A percentile compares a stretch with the other conserved stretches of the same genome.
Conservation (phyloP, 2,329 filamentous ascomycete species). For the Pseudogymnoascus sp. region DNA sequence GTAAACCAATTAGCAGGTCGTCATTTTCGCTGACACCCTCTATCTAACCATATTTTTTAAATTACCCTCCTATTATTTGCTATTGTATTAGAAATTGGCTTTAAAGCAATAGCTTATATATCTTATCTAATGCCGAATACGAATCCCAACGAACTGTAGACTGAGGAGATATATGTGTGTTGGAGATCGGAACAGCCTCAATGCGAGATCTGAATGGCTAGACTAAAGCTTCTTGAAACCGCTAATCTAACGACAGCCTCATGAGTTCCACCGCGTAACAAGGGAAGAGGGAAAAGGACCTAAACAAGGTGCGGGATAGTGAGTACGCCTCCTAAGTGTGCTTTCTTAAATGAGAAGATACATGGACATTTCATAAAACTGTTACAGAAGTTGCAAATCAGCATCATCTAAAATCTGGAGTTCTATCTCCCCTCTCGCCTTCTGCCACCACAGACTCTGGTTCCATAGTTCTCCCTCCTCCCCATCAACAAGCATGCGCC, state of each 20-base stretch:
- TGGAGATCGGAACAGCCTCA: too few relatives aligned
- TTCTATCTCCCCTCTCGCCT: background rate
- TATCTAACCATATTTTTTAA: background rate
- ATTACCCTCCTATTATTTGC: background rate
- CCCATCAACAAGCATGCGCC: slow-evolving; percentile 20
- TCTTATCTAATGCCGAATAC: background rate
- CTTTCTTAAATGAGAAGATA: background rate
- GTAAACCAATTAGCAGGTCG: background rate
- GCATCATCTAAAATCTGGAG: background rate
- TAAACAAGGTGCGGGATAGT: too few relatives aligned
- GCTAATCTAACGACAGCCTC: too few relatives aligned
- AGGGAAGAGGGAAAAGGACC: too few relatives aligned
- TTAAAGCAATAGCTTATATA: background rate
- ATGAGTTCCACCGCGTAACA: too few relatives aligned
- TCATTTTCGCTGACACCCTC: background rate
- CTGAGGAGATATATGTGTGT: too few relatives aligned
- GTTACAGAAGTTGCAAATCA: background rate
- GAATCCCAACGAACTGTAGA: background rate
- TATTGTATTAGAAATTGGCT: background rate
- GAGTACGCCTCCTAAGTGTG: background rate
- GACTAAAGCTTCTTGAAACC: too few relatives aligned
- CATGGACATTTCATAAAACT: background rate
- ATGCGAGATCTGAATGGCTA: too few relatives aligned
- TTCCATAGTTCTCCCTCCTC: slow-evolving; percentile 23
- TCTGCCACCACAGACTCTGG: background rate